These are phyloP conservation scores for Podila verticillata DNA, from an alignment of 192 early-diverging fungal genomes.

Conservation along the genomic window DNA sequence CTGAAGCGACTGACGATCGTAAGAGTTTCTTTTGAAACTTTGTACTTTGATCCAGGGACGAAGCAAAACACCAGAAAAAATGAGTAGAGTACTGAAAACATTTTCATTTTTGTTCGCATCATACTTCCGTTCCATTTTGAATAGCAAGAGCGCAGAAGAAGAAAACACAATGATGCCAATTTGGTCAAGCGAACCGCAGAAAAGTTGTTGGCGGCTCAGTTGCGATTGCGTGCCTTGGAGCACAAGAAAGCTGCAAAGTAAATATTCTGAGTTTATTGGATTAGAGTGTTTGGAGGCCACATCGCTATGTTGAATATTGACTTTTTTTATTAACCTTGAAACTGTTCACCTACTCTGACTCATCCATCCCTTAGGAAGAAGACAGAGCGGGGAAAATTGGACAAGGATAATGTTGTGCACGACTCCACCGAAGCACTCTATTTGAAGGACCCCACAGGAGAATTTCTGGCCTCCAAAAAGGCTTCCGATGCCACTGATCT, in stretches of 20 bases:
- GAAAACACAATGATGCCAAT: slow-evolving; percentile 53
- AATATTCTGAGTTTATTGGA: neutral
- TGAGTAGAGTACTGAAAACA: neutral
- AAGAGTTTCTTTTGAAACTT: slow-evolving; percentile 25
- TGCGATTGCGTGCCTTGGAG: slow-evolving; percentile 75
- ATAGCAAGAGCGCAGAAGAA: slow-evolving; percentile 63
- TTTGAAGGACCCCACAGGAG: slow-evolving; percentile 6
- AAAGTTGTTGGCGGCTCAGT: slow-evolving; percentile 82
- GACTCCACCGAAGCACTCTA: slow-evolving; percentile 26
- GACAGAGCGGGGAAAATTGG: slow-evolving; percentile 49
- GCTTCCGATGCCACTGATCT: no score
- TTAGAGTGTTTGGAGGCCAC: neutral
- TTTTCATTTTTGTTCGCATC: neutral
- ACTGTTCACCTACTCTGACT: no score
- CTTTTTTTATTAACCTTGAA: no score
- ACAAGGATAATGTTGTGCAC: slow-evolving; percentile 43
- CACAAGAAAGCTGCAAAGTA: slow-evolving; percentile 55
- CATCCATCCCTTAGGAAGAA: slow-evolving; percentile 18
- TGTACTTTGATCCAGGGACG: neutral
- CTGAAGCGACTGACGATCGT: slow-evolving; percentile 83
- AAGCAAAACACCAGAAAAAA: no score
- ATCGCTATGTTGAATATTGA: neutral
- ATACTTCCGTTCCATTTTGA: neutral
- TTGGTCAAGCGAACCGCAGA: slow-evolving; percentile 81
- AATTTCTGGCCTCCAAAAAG: neutral